Percentiles rank a stretch among this genome's conserved stretches.
Evolutionary conservation across 768 basidiomycete genomes (phyloP).

Genomic region (Auricularia sp.): DNA sequence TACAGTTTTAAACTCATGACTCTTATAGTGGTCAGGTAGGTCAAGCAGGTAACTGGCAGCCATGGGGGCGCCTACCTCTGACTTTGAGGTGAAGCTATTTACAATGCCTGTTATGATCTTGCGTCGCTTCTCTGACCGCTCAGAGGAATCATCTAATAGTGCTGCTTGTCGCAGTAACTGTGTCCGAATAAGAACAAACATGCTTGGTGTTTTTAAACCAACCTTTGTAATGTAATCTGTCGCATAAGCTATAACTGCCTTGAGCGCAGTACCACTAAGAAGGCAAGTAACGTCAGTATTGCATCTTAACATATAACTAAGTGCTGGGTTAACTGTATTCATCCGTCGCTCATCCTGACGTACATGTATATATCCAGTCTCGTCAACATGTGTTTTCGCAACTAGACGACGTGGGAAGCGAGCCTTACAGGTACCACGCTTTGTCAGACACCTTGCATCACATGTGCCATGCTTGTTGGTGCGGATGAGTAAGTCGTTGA

Average conservation of each 20-base stretch:
- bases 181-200: slow-evolving; percentile 24
- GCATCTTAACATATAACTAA: slow-evolving; percentile 27
- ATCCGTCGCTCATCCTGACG: slow-evolving; percentile 27
- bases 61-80: not conserved
- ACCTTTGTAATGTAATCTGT: slow-evolving; percentile 37
- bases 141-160: slow-evolving; percentile 8
- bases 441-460: slow-evolving; percentile 18
- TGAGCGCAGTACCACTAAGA: slow-evolving; percentile 32
- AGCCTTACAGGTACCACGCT: slow-evolving; percentile 23
- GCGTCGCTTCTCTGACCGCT: not conserved
- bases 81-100: not conserved
- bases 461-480: slow-evolving; percentile 27
- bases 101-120: not conserved
- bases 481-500: slow-evolving; percentile 21
- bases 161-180: slow-evolving; percentile 19
- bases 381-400: slow-evolving; percentile 21
- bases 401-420: slow-evolving; percentile 26
- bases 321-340: slow-evolving; percentile 23
- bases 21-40: not conserved
- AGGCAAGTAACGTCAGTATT: slow-evolving; percentile 33
- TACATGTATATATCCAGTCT: slow-evolving; percentile 19
- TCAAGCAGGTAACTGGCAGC: not conserved
- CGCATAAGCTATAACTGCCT: slow-evolving; percentile 30
- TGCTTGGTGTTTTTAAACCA: slow-evolving; percentile 27
- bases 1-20: slow-evolving; percentile 2